Conservation (phyloP, 495 filamentous ascomycete genomes). For the Cetradonia linearis region DNA sequence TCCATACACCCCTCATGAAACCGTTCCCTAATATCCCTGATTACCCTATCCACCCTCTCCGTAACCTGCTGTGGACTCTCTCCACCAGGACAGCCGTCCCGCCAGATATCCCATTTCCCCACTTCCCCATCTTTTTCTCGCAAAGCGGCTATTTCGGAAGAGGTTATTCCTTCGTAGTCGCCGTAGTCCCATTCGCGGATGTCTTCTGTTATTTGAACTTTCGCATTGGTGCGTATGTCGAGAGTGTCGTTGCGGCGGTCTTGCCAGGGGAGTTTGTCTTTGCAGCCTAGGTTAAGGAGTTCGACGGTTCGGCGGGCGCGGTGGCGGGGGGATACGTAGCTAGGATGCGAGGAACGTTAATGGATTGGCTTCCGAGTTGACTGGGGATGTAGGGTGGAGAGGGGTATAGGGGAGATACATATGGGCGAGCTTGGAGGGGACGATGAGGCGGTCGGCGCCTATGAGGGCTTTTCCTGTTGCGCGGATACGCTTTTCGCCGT, state of each 20-base stretch:
- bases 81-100: constrained; percentile 41
- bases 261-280: constrained; percentile 45
- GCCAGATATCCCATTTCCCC: constrained; percentile 30
- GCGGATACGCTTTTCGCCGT: constrained; percentile 74
- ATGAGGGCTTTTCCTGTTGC: constrained; percentile 77
- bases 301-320: constrained; percentile 83
- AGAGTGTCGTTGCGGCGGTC: constrained; percentile 31
- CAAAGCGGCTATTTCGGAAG: constrained; percentile 52
- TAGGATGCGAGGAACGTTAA: constrained; percentile 22
- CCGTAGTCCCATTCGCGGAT: constrained; percentile 96
- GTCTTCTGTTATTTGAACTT: constrained; percentile 60
- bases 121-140: constrained; percentile 38
- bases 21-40: constrained; percentile 56
- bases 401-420: constrained; percentile 39
- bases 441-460: constrained; percentile 75
- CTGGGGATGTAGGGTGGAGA: neutral
- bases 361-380: neutral
- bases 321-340: constrained; percentile 77
- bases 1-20: constrained; percentile 37
- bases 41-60: constrained; percentile 60
- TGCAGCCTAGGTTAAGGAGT: constrained; percentile 56
- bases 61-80: constrained; percentile 60
- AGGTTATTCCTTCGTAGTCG: constrained; percentile 84
- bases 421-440: constrained; percentile 68
- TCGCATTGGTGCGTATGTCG: constrained; percentile 41